Evolutionary conservation across 139 green algal genomes (phyloP), one percentile per base, ranked within the genome.

Genomic region (Auxenochlorella pyrenoidosa): DNA sequence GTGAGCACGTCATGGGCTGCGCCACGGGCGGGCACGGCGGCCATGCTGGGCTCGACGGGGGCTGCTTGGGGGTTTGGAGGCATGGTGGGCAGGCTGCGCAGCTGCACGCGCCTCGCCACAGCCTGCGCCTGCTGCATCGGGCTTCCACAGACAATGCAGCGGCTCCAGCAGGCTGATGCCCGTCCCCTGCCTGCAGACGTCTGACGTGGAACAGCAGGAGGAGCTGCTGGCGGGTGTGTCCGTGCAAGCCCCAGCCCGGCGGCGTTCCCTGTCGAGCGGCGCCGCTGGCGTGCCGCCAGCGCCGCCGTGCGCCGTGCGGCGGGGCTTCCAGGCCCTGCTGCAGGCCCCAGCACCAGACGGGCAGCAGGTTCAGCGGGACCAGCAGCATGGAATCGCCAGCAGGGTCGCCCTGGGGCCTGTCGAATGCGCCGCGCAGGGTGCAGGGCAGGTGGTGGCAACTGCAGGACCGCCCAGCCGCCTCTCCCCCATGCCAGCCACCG

Each of bases 141-240:
- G 54, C 18, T 22, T 63, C 54, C 12, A 22, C 54, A 24, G 8
- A 63, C 54, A 63, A 22, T 4, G 10, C 54, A 63, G 15, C 54
- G 2, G 13, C 54, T 63, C 22, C 22, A 13, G 28, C 41, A 60
- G 22, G 28, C 12, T 80, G 43, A 19, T 30, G 18, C 19, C n/a
- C n/a, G n/a, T 30, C 47, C 47, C 1, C 16, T 30, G 32, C 47
- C 3, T 34, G 41, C 83, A 87, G 73, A 87, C 83, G 5, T 75
- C 66, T 0, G 83, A 87, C 54, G 10, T 36, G 0, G 83, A 87
- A 72, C 83, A 87, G 83, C 83, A 87, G 54, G 83, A 87, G 78
- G 58, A 40, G 34, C 34, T 24, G 70, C n/a, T 44, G 70, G 70
- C 34, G 22, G 70, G 16, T n/a, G 34, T 30, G 34, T 36, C 70